Percentiles rank a stretch among this genome's conserved stretches.
Evolutionary conservation across 805 yeast species (phyloP).

Genomic region (Yamadazyma sp.): DNA sequence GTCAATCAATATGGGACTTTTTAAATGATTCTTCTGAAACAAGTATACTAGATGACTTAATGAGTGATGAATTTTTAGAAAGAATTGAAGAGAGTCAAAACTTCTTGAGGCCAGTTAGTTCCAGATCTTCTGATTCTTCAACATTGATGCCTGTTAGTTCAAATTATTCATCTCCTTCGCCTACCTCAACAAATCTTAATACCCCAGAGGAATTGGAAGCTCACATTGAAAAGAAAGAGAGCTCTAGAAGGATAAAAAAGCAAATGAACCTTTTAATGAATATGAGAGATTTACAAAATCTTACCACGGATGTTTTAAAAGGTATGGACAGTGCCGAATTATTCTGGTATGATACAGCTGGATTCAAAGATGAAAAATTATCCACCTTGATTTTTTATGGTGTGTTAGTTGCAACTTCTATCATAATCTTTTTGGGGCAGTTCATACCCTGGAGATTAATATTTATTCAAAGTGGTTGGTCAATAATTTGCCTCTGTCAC

Average conservation of each 20-base stretch:
- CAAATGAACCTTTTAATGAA: slow-evolving; percentile 52
- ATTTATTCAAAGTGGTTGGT: slow-evolving; percentile 61
- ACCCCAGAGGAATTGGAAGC: slow-evolving; percentile 12
- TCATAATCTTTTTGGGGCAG: slow-evolving; percentile 44
- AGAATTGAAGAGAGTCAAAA: slow-evolving; percentile 10
- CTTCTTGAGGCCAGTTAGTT: slow-evolving; percentile 9
- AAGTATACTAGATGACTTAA: slow-evolving; percentile 31
- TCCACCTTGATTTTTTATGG: slow-evolving; percentile 58
- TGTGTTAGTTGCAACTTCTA: slow-evolving; percentile 25
- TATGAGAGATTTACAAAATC: slow-evolving; percentile 70
- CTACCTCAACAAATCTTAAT: slow-evolving; percentile 6
- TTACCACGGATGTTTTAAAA: slow-evolving; percentile 53
- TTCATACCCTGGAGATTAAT: slow-evolving; percentile 65
- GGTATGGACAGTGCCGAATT: slow-evolving; percentile 50
- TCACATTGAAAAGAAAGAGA: slow-evolving; percentile 14
- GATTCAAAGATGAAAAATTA: slow-evolving; percentile 64
- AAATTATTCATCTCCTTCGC: slow-evolving; percentile 1
- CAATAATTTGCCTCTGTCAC: slow-evolving; percentile 48
- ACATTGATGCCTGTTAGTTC: slow-evolving; percentile 10
- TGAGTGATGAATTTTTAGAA: slow-evolving; percentile 18
- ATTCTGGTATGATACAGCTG: slow-evolving; percentile 59
- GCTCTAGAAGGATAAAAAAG: slow-evolving; percentile 20
- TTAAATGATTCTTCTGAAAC: slow-evolving; percentile 27
- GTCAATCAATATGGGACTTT: slow-evolving; percentile 51
- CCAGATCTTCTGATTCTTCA: slow-evolving; percentile 17